Conservation (phyloP, 2,329 filamentous ascomycete species). For the Immersiporthe knoxdaviesiana region DNA sequence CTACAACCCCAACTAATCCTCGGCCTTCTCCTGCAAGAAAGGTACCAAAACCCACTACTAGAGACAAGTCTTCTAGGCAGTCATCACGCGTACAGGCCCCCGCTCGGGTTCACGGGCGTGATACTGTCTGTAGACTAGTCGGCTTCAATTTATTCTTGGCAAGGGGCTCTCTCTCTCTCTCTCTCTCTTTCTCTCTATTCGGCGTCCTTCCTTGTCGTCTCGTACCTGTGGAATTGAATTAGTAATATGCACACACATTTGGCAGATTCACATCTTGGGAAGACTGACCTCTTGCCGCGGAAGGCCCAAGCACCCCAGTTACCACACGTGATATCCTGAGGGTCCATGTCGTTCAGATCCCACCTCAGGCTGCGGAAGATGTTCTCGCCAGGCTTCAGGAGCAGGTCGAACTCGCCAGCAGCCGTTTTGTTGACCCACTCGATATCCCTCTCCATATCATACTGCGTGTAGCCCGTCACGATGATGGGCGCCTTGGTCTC, state of each 20-base stretch:
- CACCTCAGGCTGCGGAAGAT: conserved; percentile 90
- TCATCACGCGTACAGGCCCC: background rate
- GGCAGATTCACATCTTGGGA: conserved; percentile 1
- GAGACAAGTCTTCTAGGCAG: background rate
- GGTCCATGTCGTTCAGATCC: conserved; percentile 96
- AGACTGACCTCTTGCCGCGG: conserved; percentile 85
- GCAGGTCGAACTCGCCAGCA: conserved; percentile 85
- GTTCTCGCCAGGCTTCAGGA: conserved; percentile 93
- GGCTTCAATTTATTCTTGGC: background rate
- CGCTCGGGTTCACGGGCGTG: background rate
- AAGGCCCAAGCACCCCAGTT: conserved; percentile 99
- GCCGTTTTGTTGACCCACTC: conserved; percentile 87
- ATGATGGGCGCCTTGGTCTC: conserved; percentile 96
- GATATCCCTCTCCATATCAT: conserved; percentile 91
- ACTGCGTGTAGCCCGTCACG: conserved; percentile 93
- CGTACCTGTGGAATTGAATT: conserved; percentile 54
- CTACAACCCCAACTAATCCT: no score
- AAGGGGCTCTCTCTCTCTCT: background rate
- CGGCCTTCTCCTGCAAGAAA: no score
- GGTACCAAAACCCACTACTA: no score
- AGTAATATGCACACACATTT: conserved; percentile 33
- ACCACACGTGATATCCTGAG: conserved; percentile 89
- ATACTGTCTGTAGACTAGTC: background rate
- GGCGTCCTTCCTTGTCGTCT: conserved; percentile 61
- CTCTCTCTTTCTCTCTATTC: conserved; percentile 23